A percentile compares a stretch with the other conserved stretches of the same genome.
These are phyloP conservation scores for Pezicula neosporulosa DNA, from an alignment of 2,329 filamentous ascomycete species.

Conservation along the genomic window DNA sequence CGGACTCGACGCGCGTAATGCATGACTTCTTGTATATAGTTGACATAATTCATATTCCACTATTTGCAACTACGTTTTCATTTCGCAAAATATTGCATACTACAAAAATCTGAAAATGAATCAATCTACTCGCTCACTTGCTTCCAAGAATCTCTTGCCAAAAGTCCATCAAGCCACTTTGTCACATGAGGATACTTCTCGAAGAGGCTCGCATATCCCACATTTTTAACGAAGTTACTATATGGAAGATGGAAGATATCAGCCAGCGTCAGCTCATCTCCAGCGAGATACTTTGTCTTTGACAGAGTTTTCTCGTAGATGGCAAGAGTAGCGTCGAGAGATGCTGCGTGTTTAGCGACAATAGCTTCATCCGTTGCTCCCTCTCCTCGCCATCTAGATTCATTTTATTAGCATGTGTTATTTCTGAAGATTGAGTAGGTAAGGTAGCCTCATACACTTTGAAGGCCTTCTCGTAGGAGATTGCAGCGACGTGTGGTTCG, in stretches of 20 bases:
- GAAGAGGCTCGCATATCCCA: constrained; percentile 13
- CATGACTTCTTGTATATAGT: too few relatives aligned
- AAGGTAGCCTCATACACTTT: too few relatives aligned
- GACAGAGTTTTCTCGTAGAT: constrained; percentile 23
- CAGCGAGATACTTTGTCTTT: constrained; percentile 23
- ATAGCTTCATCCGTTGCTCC: constrained; percentile 11
- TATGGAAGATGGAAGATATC: constrained; percentile 25
- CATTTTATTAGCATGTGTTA: too few relatives aligned
- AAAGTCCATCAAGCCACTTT: constrained; percentile 16
- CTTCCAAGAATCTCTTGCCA: constrained; percentile 19
- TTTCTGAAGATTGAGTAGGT: too few relatives aligned
- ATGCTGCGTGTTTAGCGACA: constrained; percentile 5
- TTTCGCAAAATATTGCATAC: too few relatives aligned
- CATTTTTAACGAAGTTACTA: constrained; percentile 10
- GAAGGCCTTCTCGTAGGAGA: too few relatives aligned
- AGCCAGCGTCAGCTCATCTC: constrained; percentile 22
- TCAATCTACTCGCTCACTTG: too few relatives aligned
- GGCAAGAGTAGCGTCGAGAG: constrained; percentile 16
- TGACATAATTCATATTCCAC: too few relatives aligned
- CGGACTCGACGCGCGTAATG: too few relatives aligned
- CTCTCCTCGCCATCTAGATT: constrained; percentile 10
- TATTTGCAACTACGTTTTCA: too few relatives aligned
- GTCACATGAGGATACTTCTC: constrained; percentile 16
- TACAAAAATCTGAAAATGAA: too few relatives aligned
- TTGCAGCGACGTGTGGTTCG: too few relatives aligned